phyloP scores from a whole-genome alignment of 2,329 filamentous ascomycete genomes.

The Trichoderma sp. region DNA sequence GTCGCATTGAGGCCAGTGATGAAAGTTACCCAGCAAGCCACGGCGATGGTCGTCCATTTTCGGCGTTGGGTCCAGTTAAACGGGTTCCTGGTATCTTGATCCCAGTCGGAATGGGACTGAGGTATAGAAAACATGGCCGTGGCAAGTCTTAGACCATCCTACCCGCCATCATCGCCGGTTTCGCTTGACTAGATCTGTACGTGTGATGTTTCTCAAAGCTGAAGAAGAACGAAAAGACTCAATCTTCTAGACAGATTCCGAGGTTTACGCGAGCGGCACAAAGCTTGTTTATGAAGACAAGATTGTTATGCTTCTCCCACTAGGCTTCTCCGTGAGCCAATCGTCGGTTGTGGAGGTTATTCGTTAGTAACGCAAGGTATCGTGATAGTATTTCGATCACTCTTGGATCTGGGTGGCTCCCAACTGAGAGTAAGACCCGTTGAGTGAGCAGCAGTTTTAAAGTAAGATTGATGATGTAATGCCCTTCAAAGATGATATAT shows the following conservation, averaged over 20 bases:
- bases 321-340: background rate
- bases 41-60: background rate
- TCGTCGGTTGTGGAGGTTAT: background rate
- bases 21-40: background rate
- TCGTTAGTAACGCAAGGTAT: background rate
- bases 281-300: background rate
- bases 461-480: background rate
- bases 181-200: background rate
- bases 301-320: background rate
- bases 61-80: background rate
- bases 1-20: background rate
- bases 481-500: background rate
- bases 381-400: background rate
- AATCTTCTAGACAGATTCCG: background rate
- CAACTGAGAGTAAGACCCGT: background rate
- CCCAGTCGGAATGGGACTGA: background rate
- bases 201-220: background rate
- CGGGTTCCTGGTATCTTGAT: background rate
- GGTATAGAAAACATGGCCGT: background rate
- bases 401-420: background rate
- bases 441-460: background rate
- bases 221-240: background rate
- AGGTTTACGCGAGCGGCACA: background rate
- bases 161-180: background rate
- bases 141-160: background rate